Evolutionary conservation across 768 basidiomycete species (phyloP).

Genomic region (Tricholomella constricta): DNA sequence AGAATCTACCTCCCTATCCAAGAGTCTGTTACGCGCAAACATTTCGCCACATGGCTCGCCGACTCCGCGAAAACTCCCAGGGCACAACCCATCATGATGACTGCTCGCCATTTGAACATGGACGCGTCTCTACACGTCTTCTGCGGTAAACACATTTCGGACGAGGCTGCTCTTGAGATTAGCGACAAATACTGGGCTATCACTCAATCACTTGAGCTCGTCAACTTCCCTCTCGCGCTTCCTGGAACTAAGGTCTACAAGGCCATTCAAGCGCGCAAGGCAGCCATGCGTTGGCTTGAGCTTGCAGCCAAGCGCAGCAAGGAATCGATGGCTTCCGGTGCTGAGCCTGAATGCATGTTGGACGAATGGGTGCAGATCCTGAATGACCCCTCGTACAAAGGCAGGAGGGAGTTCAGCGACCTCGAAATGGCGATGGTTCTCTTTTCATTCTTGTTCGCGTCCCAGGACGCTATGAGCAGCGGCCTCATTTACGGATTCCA

Average conservation of each 20-base stretch:
- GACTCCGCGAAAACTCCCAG: constrained; percentile 50
- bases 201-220: constrained; percentile 92
- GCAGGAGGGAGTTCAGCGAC: constrained; percentile 85
- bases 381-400: constrained; percentile 67
- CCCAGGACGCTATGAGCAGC: constrained; percentile 98
- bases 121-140: constrained; percentile 95
- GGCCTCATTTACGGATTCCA: constrained; percentile 97
- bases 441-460: constrained; percentile 95
- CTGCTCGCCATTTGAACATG: constrained; percentile 95
- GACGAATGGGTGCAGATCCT: constrained; percentile 89
- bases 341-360: constrained; percentile 84
- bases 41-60: constrained; percentile 73
- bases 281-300: constrained; percentile 77
- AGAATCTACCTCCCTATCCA: constrained; percentile 86
- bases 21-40: constrained; percentile 77
- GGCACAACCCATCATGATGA: constrained; percentile 78
- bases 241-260: constrained; percentile 97
- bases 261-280: constrained; percentile 89
- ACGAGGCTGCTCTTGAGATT: constrained; percentile 77
- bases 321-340: constrained; percentile 75
- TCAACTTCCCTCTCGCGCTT: constrained; percentile 95
- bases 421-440: constrained; percentile 97
- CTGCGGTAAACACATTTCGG: constrained; percentile 88
- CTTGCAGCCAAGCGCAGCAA: constrained; percentile 82
- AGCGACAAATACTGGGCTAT: constrained; percentile 96